Evolutionary conservation across 768 basidiomycete genomes (phyloP), one percentile per base, ranked within the genome.

Genomic region (Tylopilus sp.): DNA sequence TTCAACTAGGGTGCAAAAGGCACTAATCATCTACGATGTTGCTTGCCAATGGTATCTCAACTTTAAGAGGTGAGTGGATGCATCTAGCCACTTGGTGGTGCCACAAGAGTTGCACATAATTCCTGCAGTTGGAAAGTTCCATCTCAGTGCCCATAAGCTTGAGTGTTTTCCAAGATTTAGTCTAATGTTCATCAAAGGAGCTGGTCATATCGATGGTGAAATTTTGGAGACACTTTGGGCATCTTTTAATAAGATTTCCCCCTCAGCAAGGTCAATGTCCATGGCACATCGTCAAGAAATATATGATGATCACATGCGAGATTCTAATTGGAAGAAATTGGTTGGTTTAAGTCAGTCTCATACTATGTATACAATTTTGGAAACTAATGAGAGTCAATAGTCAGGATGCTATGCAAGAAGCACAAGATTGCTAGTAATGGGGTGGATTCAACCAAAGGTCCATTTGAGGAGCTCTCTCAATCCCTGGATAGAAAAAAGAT

Each of bases 211-310:
- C 0, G 68, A 72, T 41, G 69, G 71, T 0, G 68, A 74, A 37
- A 71, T 74, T 3, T 26, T 75, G 9, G 72, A 74, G 34, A 70
- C 68, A 0, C 40, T 74, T 0, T 75, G 72, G 72, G 50, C 62
- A 0, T 26, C 51, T 0, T 50, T 73, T 0, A 74, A 74, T 34
- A 54, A 64, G 2, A 59, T 69, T 0, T 65, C 67, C 0, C 28
- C 59, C 0, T 65, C 60, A 10, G 62, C 64, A 0, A 38, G 65
- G 0, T 59, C 56, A 0, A 70, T 71, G 53, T 48, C 62, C 0
- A 14, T 52, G 4, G 58, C 64, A 0, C 68, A 72, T 17, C 10
- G 60, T 0, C 50, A 62, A 3, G 72, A 75, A 45, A 36, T 67
- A 0, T 53, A 42, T 42, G 40, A 51, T n/a, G 34, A 36, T 19